phyloP scores from a whole-genome alignment of 179 eudicot genomes.

The Carnegiea gigantea region DNA sequence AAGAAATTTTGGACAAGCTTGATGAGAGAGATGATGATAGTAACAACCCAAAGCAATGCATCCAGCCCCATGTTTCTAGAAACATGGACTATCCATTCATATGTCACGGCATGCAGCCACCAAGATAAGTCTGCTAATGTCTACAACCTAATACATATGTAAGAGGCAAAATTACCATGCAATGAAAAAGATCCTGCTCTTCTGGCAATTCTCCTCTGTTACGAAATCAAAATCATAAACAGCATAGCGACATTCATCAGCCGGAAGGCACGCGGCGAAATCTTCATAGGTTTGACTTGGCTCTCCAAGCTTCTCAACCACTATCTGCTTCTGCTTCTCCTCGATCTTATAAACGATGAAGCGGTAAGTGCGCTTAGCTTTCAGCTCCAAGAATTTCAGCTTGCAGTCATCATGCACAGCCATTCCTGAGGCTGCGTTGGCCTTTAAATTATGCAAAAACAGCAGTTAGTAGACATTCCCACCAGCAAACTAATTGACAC shows the following conservation, averaged over 20 bases:
- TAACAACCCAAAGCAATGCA: background rate
- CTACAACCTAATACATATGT: background rate
- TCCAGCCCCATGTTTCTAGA: background rate
- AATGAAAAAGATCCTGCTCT: constrained; percentile 76
- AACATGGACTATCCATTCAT: background rate
- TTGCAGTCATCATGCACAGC: constrained; percentile 81
- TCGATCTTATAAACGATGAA: constrained; percentile 67
- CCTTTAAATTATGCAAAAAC: constrained; percentile 35
- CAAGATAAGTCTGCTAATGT: background rate
- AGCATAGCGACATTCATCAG: constrained; percentile 70
- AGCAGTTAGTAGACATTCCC: background rate
- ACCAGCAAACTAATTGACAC: background rate
- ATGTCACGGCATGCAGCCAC: background rate
- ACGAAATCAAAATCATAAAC: constrained; percentile 69
- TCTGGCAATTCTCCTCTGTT: constrained; percentile 64
- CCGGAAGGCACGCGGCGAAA: constrained; percentile 58
- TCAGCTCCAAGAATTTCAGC: constrained; percentile 65
- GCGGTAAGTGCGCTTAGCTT: constrained; percentile 63
- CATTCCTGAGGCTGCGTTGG: constrained; percentile 77
- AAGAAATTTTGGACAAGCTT: background rate
- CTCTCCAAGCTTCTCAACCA: constrained; percentile 71
- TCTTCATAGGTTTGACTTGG: constrained; percentile 58
- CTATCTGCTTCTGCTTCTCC: constrained; percentile 57
- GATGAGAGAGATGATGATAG: background rate
- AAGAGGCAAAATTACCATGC: constrained; percentile 52